phyloP scores from a whole-genome alignment of 164 flowering plant genomes.

The Berberis vulgaris region DNA sequence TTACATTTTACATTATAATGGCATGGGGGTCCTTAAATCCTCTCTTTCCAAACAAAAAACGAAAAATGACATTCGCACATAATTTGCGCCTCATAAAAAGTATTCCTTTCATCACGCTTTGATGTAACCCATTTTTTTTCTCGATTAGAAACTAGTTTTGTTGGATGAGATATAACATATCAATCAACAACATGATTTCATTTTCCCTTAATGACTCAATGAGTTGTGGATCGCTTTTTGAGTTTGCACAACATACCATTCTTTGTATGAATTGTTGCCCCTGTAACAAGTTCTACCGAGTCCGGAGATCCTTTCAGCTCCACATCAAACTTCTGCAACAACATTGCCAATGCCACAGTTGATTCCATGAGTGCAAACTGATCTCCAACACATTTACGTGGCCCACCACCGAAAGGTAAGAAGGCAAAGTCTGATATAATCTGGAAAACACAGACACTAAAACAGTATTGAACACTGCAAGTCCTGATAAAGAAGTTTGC shows the following conservation, averaged over 20 bases:
- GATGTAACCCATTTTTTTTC: too few species aligned
- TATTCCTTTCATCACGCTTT: too few species aligned
- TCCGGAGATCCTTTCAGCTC: slow-evolving; percentile 74
- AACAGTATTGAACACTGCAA: neutral
- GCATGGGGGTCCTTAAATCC: too few species aligned
- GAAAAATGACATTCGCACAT: too few species aligned
- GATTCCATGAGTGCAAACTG: slow-evolving; percentile 99
- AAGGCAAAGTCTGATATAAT: slow-evolving; percentile 83
- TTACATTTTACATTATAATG: too few species aligned
- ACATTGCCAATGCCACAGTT: slow-evolving; percentile 69
- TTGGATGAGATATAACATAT: too few species aligned
- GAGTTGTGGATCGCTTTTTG: slow-evolving; percentile 36
- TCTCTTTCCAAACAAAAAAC: too few species aligned
- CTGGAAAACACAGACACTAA: slow-evolving; percentile 25
- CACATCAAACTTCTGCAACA: slow-evolving; percentile 79
- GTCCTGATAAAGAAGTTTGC: neutral
- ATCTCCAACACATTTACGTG: slow-evolving; percentile 95
- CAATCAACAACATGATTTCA: neutral
- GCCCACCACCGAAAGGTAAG: slow-evolving; percentile 96
- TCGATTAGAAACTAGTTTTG: too few species aligned
- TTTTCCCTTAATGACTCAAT: neutral
- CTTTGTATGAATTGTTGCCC: slow-evolving; percentile 94
- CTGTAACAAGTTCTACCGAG: slow-evolving; percentile 80
- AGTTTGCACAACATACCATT: slow-evolving; percentile 86
- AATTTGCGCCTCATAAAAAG: too few species aligned